Base-by-base conservation (phyloP, 2,329 filamentous ascomycete genomes). In the Xylariomycetidae sp. region DNA sequence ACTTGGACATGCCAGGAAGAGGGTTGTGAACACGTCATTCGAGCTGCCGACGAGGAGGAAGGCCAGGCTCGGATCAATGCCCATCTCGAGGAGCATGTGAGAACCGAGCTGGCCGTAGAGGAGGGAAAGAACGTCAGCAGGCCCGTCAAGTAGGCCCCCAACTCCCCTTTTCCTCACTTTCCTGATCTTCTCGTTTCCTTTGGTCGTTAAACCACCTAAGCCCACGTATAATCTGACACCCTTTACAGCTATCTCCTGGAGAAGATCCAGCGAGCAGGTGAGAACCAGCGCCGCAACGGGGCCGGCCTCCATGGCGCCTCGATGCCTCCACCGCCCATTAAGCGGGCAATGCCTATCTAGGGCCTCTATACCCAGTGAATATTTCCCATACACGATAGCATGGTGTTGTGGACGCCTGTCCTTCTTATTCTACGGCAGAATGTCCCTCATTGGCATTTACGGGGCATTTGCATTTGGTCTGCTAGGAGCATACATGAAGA, bases 1-100 rank as follows among this genome's bases (percentile, higher is more conserved):
- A 76, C 76, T 0, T 87, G 82, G 81, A 63, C 62, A 1, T 87
- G 82, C 48, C 70, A 71, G 4, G 68, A 81, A 40, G 72, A 76
- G 9, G 77, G 71, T 16, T 87, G 82, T 48, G 61, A 61, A 23
- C 78, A 78, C 45, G 67, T 79, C 25, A 75, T 85, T 9, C 78
- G 79, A 40, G 70, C 68, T 3, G 76, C 75, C n/a, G 70, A 76
- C 27, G 65, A 72, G 25, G 58, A 68, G 3, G 64, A 68, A 0
- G 74, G 73, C 16, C 69, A 74, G 38, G 59, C 65, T 4, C 58
- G 74, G 8, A 80, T 86, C 28, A 65, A 64, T 13, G 63, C 71
- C 29, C 82, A 87, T 50, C 71, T 79, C 42, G 64, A 64, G 24
- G 63, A 72, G 32, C 82, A 86, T 48, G 72, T 76, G 25, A 63